Base-by-base conservation (phyloP, 345 rosid species). In the Eucalyptus erythrocorys region DNA sequence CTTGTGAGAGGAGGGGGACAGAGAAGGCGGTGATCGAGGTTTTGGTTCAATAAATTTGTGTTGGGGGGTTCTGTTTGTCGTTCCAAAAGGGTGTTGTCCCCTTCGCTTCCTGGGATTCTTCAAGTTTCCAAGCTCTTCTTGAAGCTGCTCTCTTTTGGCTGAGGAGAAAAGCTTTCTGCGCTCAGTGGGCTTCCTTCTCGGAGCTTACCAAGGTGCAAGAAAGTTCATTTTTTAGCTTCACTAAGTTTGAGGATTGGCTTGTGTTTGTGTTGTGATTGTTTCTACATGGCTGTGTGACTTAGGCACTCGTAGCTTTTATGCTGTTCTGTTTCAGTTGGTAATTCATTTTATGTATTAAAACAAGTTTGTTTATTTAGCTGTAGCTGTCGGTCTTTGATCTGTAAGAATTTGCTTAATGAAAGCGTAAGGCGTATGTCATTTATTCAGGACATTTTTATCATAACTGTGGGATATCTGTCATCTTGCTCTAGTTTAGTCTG, bases 1-100 rank as follows among this genome's bases (percentile, higher is more conserved):
- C 30, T 76, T 21, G 84, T 76, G 87, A 55, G 61, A 88, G 87
- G 53, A 42, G 91, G 90, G 86, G 88, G 89, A 88, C 89, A 91
- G 12, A 68, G 87, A 48, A 88, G 89, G 90, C 91, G 92, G 91
- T 48, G 90, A 88, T 91, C 91, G 87, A 89, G 88, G 88, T 61
- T 81, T 89, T 86, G 48, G 66, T 55, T 45, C 45, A 55, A 43
- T 49, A 43, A 81, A 42, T 55, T 42, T 76, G 84, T 76, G 84
- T 76, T 42, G 47, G 84, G 42, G 55, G 71, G 79, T 40, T 19
- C 45, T 61, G 81, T 87, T 43, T 82, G 76, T 48, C 66, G 53
- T 85, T 27, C n/a, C n/a, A 48, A 12, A 71, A 48, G 59, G 85
- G 86, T 55, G 34, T 48, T 55, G 34, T 48, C 22, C 13, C 30